Evolutionary conservation across 2,329 filamentous ascomycete species (phyloP), one percentile per base, ranked within the genome.

Genomic region (Metarhizium humberi): DNA sequence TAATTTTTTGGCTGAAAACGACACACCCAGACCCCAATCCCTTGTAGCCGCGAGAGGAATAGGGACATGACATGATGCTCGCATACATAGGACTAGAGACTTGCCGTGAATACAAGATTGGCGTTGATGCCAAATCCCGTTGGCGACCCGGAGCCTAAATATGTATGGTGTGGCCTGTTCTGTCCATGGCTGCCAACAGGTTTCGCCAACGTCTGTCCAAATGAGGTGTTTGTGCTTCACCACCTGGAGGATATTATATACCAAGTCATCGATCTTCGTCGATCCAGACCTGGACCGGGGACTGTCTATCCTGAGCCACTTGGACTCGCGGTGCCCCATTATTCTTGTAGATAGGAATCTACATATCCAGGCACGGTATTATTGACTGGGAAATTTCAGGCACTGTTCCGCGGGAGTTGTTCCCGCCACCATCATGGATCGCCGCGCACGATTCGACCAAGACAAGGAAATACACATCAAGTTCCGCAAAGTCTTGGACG

Each of bases 51-150:
- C 25, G 25, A 1, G 25, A 25, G 25, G 25, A n/a, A n/a, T 4
- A 25, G 25, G 25, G 25, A 25, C 25, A 25, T 25, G 25, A 25
- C 25, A 25, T 25, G 3, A 25, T 25, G 25, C 25, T 25, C 3
- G 4, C 3, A 25, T 25, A 25, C 3, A 25, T 25, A 25, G 25
- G 25, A 25, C 3, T 25, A 25, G 25, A 25, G 25, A 25, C 25
- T 25, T 25, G 25, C 25, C 25, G 4, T 25, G 25, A 25, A 25
- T 25, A 25, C 25, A 25, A 25, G 25, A 25, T 4, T 25, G 25
- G 25, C 25, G 25, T 34, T 78, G 74, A 73, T 77, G 79, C 56
- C 55, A 36, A 36, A 36, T 36, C 34, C 34, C 13, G 34, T 8
- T 36, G 34, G 34, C 8, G 13, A 6, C 13, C 34, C 34, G 7